Percentiles rank a stretch among this genome's conserved stretches.
phyloP scores from a whole-genome alignment of 495 filamentous ascomycete species.

The Apodospora peruviana region DNA sequence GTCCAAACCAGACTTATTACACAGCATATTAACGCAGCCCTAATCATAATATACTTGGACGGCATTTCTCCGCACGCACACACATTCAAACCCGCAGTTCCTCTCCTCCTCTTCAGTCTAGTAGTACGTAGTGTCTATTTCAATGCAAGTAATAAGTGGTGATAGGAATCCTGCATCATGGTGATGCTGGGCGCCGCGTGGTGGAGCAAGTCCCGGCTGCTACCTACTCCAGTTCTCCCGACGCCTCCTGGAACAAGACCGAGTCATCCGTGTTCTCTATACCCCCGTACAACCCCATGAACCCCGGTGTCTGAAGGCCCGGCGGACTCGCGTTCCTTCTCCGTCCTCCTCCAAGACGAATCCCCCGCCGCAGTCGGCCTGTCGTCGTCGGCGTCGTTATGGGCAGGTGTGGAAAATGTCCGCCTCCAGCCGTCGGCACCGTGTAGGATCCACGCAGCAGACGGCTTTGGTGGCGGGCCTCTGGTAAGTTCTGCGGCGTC shows the following conservation, averaged over 20 bases:
- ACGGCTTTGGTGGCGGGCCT: slow-evolving; percentile 43
- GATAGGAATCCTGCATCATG: too few relatives aligned
- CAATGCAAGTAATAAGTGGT: too few relatives aligned
- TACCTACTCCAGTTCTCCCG: slow-evolving; percentile 2
- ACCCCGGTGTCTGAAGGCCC: slow-evolving; percentile 32
- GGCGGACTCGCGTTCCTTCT: slow-evolving; percentile 23
- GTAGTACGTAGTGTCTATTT: too few relatives aligned
- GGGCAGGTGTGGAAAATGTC: slow-evolving; percentile 8
- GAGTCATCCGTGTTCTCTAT: slow-evolving; percentile 40
- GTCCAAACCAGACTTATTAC: too few relatives aligned
- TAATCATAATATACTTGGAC: too few relatives aligned
- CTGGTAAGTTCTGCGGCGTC: slow-evolving; percentile 49
- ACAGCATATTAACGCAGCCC: too few relatives aligned
- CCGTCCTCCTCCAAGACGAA: slow-evolving; percentile 3
- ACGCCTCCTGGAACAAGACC: slow-evolving; percentile 27
- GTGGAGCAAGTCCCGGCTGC: background rate
- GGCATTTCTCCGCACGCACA: too few relatives aligned
- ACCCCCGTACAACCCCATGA: slow-evolving; percentile 40
- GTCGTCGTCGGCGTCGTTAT: slow-evolving; percentile 9
- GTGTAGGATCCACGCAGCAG: slow-evolving; percentile 42
- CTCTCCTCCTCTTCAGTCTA: too few relatives aligned
- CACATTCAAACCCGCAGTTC: too few relatives aligned
- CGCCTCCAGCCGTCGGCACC: slow-evolving; percentile 34
- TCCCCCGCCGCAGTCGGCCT: slow-evolving; percentile 8
- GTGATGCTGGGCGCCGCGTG: background rate